Percentiles rank a stretch among this genome's conserved stretches.
These are phyloP conservation scores for Zarea fungicola DNA, from an alignment of 2,329 filamentous ascomycete genomes.

Conservation along the genomic window DNA sequence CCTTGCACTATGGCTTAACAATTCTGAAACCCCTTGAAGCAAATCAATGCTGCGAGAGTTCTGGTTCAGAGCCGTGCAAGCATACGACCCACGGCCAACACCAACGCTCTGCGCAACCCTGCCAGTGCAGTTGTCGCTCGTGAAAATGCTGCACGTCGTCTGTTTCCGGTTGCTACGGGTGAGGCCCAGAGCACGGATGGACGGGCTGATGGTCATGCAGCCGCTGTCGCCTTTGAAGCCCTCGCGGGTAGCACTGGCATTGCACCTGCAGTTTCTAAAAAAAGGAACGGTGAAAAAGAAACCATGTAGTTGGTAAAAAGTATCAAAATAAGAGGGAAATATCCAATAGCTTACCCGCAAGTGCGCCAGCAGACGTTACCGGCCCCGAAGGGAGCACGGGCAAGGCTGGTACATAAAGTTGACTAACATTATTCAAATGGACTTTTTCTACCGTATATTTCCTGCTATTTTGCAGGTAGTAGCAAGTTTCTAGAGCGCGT, in stretches of 20 bases:
- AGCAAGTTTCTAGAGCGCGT: too few relatives aligned
- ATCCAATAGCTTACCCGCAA: background rate
- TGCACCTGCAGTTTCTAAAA: background rate
- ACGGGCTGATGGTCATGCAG: background rate
- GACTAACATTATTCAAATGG: too few relatives aligned
- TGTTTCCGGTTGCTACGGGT: background rate
- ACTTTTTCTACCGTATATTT: too few relatives aligned
- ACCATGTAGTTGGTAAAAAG: background rate
- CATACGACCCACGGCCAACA: background rate
- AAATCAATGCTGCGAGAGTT: background rate
- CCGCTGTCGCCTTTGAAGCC: constrained; percentile 4
- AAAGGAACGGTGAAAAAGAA: background rate
- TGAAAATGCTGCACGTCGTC: background rate
- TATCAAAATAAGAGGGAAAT: background rate
- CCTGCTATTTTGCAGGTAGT: too few relatives aligned
- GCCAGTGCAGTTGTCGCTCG: background rate
- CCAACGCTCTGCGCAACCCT: constrained; percentile 1
- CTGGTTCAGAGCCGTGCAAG: constrained; percentile 2
- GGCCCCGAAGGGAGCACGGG: too few relatives aligned
- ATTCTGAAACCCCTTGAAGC: too few relatives aligned
- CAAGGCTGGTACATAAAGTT: too few relatives aligned
- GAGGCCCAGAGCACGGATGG: background rate
- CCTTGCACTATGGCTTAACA: too few relatives aligned
- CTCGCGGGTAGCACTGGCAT: background rate
- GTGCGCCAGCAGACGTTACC: constrained; percentile 1